phyloP scores from a whole-genome alignment of 805 yeast genomes.

The Candida mattraensis region DNA sequence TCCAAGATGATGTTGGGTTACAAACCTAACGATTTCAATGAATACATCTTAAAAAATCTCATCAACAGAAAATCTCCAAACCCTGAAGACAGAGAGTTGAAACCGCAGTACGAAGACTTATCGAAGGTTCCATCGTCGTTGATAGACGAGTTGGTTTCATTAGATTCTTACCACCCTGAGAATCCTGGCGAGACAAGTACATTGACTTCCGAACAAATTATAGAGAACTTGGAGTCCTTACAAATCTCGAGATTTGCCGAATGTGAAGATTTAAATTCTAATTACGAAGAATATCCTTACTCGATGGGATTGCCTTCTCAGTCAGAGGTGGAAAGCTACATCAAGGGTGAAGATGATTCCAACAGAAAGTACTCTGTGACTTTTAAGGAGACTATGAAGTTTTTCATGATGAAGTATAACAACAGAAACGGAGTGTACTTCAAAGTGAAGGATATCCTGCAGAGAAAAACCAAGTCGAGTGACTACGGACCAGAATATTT shows the following conservation, averaged over 20 bases:
- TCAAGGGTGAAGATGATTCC: constrained; percentile 69
- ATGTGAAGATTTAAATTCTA: constrained; percentile 34
- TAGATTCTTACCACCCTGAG: constrained; percentile 29
- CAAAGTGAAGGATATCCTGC: constrained; percentile 60
- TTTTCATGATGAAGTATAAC: constrained; percentile 52
- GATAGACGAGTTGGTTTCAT: constrained; percentile 47
- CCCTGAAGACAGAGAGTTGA: constrained; percentile 26
- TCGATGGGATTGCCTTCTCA: constrained; percentile 79
- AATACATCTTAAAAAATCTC: constrained; percentile 52
- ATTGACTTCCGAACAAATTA: constrained; percentile 18
- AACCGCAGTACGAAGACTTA: constrained; percentile 43
- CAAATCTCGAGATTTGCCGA: constrained; percentile 40
- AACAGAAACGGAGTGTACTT: constrained; percentile 60
- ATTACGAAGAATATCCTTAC: constrained; percentile 50
- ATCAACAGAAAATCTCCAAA: constrained; percentile 42
- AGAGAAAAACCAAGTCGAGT: constrained; percentile 52
- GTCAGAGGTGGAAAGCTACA: constrained; percentile 57
- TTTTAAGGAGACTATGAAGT: constrained; percentile 61
- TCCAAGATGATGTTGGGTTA: constrained; percentile 65
- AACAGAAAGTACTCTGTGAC: constrained; percentile 68
- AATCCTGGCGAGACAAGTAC: constrained; percentile 8
- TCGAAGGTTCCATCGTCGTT: constrained; percentile 66
- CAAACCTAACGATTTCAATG: constrained; percentile 45
- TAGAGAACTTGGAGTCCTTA: constrained; percentile 31
- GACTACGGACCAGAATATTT: constrained; percentile 40